Evolutionary conservation across 2,329 filamentous ascomycete genomes (phyloP), one percentile per base, ranked within the genome.

Genomic region (Colletotrichum filicis): DNA sequence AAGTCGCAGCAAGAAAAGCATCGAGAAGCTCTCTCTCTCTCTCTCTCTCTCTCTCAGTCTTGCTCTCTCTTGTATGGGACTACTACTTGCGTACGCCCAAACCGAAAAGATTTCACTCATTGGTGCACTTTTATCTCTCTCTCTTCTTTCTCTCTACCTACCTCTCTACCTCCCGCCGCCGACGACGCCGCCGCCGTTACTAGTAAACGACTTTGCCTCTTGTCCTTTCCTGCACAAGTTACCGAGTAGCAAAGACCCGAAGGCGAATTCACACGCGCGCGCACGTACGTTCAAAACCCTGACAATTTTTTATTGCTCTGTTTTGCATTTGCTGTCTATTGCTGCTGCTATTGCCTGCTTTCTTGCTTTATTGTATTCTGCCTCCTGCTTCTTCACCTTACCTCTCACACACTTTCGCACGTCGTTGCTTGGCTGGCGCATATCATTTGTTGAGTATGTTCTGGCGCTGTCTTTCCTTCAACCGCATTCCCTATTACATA

Each of bases 1-100:
- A n/a, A 70, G 70, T 73, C 56, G 66, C 66, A 70, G 70, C 26
- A 70, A 37, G 66, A 69, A 72, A 69, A 73, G 70, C 66, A 61
- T 73, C 70, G 66, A 73, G 70, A 73, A 73, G 66, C 66, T 73
- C 68, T 61, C 30, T 26, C 24, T 26, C 24, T 24, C n/a, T n/a
- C n/a, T n/a, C n/a, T n/a, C 24, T 24, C 24, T 26, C 30, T 32
- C 46, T 53, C 19, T n/a, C 52, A 55, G n/a, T 26, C 65, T 59
- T 19, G 35, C 8, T 37, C 46, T 7, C 24, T 32, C 46, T 32
- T 57, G 67, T 8, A n/a, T 24, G 26, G 62, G 22, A 42, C 16
- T n/a, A 64, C 52, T 55, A 56, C 49, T n/a, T 56, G 49, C 49
- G 22, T 64, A 37, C 49, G 49, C 28, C 28, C 49, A 56, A 28